Percentiles rank a stretch among this genome's conserved stretches.
Conservation (phyloP, 176 grass and related monocot genomes). For the Avena atlantica region DNA sequence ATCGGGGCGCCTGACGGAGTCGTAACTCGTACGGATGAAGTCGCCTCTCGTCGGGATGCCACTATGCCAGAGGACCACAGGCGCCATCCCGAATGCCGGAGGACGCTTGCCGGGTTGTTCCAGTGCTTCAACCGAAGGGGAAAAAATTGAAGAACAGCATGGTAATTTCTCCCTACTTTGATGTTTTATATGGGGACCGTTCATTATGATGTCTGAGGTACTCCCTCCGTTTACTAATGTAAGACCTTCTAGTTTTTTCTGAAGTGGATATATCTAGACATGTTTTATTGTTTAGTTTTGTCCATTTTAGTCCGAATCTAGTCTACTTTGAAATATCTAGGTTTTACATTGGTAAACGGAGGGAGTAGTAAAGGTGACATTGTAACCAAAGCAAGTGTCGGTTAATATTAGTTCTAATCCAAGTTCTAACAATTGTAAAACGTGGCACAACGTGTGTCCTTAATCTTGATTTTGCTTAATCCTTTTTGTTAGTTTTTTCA, state of each 20-base stretch:
- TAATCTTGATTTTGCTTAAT: neutral
- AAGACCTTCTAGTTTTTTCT: too few relatives aligned
- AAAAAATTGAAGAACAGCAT: neutral
- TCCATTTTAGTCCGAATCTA: too few relatives aligned
- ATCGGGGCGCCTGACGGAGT: neutral
- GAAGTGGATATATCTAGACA: too few relatives aligned
- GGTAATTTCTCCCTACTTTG: neutral
- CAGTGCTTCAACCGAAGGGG: neutral
- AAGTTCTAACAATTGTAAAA: neutral
- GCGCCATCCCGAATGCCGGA: neutral
- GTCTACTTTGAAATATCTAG: too few relatives aligned
- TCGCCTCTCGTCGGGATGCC: too few relatives aligned
- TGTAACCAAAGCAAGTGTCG: too few relatives aligned
- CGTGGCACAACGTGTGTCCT: neutral
- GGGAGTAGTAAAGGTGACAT: too few relatives aligned
- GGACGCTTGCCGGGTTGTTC: neutral
- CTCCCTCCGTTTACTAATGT: neutral
- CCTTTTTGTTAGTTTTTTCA: neutral
- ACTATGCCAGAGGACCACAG: too few relatives aligned
- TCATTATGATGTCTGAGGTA: neutral
- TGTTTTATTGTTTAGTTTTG: too few relatives aligned
- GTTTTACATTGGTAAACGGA: too few relatives aligned
- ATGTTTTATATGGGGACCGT: neutral
- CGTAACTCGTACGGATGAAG: neutral
- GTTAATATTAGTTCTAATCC: too few relatives aligned